phyloP scores from a whole-genome alignment of 1,284 basidiomycete genomes.

The Tilletia indica region DNA sequence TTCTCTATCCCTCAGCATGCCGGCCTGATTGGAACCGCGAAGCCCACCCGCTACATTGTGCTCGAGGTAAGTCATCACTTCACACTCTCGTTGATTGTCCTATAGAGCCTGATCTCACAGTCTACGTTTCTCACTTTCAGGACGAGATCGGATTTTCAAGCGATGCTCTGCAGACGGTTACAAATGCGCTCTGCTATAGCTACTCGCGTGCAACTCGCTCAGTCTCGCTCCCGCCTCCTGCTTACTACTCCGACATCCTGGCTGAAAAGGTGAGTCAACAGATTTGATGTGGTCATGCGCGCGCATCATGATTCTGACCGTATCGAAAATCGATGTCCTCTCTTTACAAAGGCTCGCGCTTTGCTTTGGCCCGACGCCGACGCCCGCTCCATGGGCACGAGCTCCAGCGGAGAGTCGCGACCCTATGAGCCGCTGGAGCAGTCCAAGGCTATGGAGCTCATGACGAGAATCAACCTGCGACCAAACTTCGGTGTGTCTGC shows the following conservation, averaged over 20 bases:
- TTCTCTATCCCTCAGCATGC: constrained; percentile 49
- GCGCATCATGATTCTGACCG: too few relatives aligned
- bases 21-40: constrained; percentile 56
- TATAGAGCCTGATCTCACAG: too few relatives aligned
- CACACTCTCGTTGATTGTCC: too few relatives aligned
- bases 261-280: constrained; percentile 41
- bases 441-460: constrained; percentile 26
- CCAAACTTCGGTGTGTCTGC: constrained; percentile 24
- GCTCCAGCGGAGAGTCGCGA: neutral
- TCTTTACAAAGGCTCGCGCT: constrained; percentile 52
- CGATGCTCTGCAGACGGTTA: constrained; percentile 50
- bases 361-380: constrained; percentile 55
- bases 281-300: too few relatives aligned
- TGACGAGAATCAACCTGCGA: constrained; percentile 23
- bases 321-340: too few relatives aligned
- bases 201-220: constrained; percentile 58
- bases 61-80: constrained; percentile 18
- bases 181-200: constrained; percentile 57
- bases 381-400: constrained; percentile 21
- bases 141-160: constrained; percentile 57
- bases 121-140: constrained; percentile 16
- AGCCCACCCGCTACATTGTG: constrained; percentile 57
- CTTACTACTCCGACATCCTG: constrained; percentile 59
- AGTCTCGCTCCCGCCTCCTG: constrained; percentile 56
- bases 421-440: constrained; percentile 14